Base-by-base conservation (phyloP, 2,329 filamentous ascomycete species). In the Thelonectria blattea region DNA sequence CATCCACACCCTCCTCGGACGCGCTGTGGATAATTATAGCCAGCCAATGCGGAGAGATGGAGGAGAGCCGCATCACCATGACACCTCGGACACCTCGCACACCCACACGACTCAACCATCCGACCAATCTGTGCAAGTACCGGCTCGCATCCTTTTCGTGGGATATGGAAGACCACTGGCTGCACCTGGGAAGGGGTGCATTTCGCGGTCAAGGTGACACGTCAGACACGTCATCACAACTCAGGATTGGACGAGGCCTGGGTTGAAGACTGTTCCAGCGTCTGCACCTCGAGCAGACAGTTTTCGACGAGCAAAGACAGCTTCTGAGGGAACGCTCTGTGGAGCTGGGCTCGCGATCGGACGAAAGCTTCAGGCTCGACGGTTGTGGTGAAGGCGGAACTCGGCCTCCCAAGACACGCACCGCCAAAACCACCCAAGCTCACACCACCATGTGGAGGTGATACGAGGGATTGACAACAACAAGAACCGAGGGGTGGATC, bases 191-290 rank as follows among this genome's bases (percentile, higher is more conserved):
- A 37, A 46, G 54, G 50, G 48, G 42, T 54, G 45, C 58, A 58
- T 52, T 48, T 61, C 49, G 18, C 52, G 27, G 18, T 32, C 20
- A 39, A 57, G 47, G 51, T 65, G 62, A 66, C 64, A 65, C 64
- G 64, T 66, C 60, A 59, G 58, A 65, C 58, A 61, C 60, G 58
- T 65, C 63, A 63, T 58, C 60, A 52, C 50, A 56, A 41, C 41
- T 50, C 27, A 30, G 48, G 22, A 22, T 17, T 51, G 43, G 47
- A 34, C 57, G 30, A 30, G 27, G 30, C 49, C 42, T 15, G 24
- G 47, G 9, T 18, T 34, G 42, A 45, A 39, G 43, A 34, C 24
- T 24, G 22, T 7, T 24, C 22, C 4, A 24, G 4, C 22, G 7
- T 24, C 22, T 24, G 22, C 22, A 7, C n/a, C n/a, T n/a, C n/a